Conservation (phyloP, 1,284 basidiomycete genomes). For the Leccinum insigne region DNA sequence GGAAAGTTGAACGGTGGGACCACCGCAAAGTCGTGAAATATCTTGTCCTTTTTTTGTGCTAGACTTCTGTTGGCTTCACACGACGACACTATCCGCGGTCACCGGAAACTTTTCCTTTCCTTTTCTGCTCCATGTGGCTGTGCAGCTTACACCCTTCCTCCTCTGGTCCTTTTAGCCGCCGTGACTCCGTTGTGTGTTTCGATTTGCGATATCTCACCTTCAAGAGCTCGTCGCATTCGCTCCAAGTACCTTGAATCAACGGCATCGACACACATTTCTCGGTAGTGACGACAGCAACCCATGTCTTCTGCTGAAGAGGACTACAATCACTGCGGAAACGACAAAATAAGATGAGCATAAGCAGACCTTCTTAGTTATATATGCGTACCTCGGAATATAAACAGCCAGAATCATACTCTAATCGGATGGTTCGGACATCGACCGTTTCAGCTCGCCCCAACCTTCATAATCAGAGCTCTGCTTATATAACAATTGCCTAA, state of each 20-base stretch:
- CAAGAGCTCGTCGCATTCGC: not conserved
- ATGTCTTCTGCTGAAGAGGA: conserved; percentile 40
- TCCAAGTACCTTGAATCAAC: not conserved
- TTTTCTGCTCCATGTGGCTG: not conserved
- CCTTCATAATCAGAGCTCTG: too few species aligned
- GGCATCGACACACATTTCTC: not conserved
- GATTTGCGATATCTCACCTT: not conserved
- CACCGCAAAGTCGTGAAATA: not conserved
- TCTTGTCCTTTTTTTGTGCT: not conserved
- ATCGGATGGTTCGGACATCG: too few species aligned
- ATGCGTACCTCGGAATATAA: too few species aligned
- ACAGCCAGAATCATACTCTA: too few species aligned
- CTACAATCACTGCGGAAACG: conserved; percentile 7
- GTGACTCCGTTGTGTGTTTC: not conserved
- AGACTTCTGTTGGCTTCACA: not conserved
- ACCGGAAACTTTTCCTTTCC: not conserved
- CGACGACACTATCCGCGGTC: not conserved
- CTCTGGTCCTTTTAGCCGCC: not conserved
- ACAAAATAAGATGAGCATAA: too few species aligned
- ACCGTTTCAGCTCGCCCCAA: too few species aligned
- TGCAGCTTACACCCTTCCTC: not conserved
- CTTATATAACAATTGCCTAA: too few species aligned
- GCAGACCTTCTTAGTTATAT: too few species aligned
- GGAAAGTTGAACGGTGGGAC: not conserved
- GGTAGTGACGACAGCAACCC: not conserved